Percentiles rank a stretch among this genome's conserved stretches.
phyloP scores from a whole-genome alignment of 2,329 filamentous ascomycete genomes.

The Aspergillus nomiae region DNA sequence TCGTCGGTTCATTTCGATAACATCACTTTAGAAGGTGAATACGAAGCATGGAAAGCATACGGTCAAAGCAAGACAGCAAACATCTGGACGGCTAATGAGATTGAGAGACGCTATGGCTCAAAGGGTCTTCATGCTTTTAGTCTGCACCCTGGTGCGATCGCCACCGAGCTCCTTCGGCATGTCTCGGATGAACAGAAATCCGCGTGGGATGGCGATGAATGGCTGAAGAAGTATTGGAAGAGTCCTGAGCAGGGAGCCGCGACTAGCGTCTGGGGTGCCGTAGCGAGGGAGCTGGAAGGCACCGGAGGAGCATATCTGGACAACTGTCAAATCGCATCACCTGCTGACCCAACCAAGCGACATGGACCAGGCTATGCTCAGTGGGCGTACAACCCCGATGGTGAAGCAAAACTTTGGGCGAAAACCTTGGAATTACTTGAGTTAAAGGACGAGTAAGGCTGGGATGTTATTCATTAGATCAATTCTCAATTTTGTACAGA shows the following conservation, averaged over 20 bases:
- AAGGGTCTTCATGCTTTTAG: conserved; percentile 47
- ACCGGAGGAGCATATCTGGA: conserved; percentile 30
- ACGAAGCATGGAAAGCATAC: conserved; percentile 45
- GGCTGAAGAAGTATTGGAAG: conserved; percentile 8
- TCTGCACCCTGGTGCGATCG: conserved; percentile 48
- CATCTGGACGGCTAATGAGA: conserved; percentile 53
- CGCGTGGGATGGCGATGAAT: neutral
- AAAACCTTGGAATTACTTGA: neutral
- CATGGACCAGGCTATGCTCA: neutral
- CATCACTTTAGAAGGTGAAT: conserved; percentile 41
- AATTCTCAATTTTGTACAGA: neutral
- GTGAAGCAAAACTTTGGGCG: conserved; percentile 2
- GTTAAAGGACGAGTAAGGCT: neutral
- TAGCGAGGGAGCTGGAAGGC: conserved; percentile 26
- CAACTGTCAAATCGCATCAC: conserved; percentile 20
- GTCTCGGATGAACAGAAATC: conserved; percentile 2
- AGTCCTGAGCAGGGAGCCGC: conserved; percentile 25
- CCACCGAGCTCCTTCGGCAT: conserved; percentile 7
- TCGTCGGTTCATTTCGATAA: conserved; percentile 38
- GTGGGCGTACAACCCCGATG: conserved; percentile 7
- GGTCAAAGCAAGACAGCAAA: conserved; percentile 55
- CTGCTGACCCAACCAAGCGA: neutral
- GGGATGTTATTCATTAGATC: neutral
- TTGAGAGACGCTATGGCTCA: conserved; percentile 52
- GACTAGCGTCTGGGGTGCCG: conserved; percentile 30